Evolutionary conservation across 345 rosid genomes (phyloP), one percentile per base, ranked within the genome.

Genomic region (Salix purpurea): DNA sequence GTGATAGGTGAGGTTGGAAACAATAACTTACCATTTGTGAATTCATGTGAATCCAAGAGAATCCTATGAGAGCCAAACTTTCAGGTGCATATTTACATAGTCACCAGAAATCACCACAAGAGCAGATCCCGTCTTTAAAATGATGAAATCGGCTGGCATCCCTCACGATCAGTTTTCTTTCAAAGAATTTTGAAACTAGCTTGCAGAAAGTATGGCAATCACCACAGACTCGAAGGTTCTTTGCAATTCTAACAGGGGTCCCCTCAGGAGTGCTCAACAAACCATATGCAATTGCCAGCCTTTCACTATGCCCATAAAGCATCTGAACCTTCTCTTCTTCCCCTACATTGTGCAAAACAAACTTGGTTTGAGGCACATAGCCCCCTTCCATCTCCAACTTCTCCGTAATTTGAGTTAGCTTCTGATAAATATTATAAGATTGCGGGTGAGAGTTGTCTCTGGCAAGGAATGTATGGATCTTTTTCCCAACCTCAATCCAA

Each of bases 101-200:
- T 89, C 82, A 94, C 92, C 94, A 92, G 78, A 83, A 89, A 79
- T 94, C 92, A 66, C 91, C 91, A 71, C 98, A 94, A 76, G 98
- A 92, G 78, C 98, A 94, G 40, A 74, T 34, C 71, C 98, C 97
- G 78, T 74, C 88, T 81, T 86, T 76, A 75, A 94, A 91, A 83
- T 89, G 97, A 89, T 94, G 98, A 83, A 91, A 91, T 83, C 97
- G 90, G 74, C 85, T 90, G 69, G 94, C 93, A 84, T 94, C 98
- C 85, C 98, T 91, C 77, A 90, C 82, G 65, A 92, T 73, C 68
- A 92, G 87, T 74, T 87, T 80, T 75, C 90, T 84, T 24, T 73
- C 68, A 56, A 81, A 88, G 74, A 84, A 74, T 81, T 83, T 86
- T 21, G 97, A 91, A 75, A 94, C 92, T 76, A 92, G 77, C 89